Percentiles rank a stretch among this genome's conserved stretches.
phyloP scores from a whole-genome alignment of 176 grass and related monocot genomes.

The Tuctoria greenei region DNA sequence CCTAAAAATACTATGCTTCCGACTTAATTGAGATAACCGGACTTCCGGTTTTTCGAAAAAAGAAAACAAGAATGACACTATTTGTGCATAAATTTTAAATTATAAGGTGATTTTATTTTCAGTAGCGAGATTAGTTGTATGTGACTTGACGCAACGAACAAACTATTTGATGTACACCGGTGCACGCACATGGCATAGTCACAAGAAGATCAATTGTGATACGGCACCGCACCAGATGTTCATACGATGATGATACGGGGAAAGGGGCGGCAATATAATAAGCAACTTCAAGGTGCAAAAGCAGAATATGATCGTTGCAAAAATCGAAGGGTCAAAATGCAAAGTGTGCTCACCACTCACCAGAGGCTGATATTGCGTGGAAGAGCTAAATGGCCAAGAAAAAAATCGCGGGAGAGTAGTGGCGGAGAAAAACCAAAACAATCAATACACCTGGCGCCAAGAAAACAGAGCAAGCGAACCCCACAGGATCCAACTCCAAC shows the following conservation, averaged over 20 bases:
- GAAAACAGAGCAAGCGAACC: constrained; percentile 36
- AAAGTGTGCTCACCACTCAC: not conserved
- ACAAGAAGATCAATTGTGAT: too few species aligned
- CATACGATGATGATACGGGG: too few species aligned
- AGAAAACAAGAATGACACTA: too few species aligned
- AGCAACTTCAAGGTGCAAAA: not conserved
- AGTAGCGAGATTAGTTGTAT: too few species aligned
- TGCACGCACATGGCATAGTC: not conserved
- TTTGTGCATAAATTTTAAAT: too few species aligned
- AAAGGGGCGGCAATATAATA: too few species aligned
- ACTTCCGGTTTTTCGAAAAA: too few species aligned
- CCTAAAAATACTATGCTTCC: too few species aligned
- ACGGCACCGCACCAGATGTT: too few species aligned
- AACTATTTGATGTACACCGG: not conserved
- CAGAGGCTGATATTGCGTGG: not conserved
- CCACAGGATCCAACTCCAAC: constrained; percentile 23
- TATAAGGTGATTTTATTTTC: too few species aligned
- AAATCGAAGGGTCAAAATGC: not conserved
- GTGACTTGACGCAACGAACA: not conserved
- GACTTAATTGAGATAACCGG: too few species aligned
- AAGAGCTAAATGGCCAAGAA: constrained; percentile 6
- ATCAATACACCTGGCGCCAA: constrained; percentile 21
- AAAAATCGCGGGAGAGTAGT: constrained; percentile 62
- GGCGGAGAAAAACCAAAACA: constrained; percentile 49
- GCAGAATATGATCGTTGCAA: not conserved